A percentile compares a stretch with the other conserved stretches of the same genome.
phyloP scores from a whole-genome alignment of 805 yeast species.

The Kodamaea hsintzibuensis region DNA sequence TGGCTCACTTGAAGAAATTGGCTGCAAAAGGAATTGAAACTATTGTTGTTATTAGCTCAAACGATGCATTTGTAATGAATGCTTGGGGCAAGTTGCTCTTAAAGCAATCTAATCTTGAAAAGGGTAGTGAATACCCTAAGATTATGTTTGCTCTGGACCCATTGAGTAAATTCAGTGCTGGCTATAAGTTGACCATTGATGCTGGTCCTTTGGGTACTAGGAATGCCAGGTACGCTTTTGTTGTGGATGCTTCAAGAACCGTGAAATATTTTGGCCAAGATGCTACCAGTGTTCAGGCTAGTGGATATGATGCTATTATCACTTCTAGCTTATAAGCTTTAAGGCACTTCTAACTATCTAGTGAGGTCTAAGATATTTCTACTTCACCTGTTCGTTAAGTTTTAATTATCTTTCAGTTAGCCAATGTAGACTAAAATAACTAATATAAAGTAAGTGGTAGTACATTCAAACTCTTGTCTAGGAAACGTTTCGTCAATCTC shows the following conservation, averaged over 20 bases:
- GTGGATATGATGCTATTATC: conserved; percentile 40
- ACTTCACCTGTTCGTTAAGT: no score
- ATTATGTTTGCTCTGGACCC: conserved; percentile 44
- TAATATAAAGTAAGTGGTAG: neutral
- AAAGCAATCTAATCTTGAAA: conserved; percentile 19
- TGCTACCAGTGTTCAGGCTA: conserved; percentile 32
- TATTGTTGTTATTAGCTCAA: conserved; percentile 39
- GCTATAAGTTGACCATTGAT: conserved; percentile 33
- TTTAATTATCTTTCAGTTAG: no score
- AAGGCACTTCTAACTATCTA: no score
- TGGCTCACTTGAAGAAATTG: conserved; percentile 27
- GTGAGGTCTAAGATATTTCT: no score
- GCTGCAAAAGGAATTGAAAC: conserved; percentile 28
- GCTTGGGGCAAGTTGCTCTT: conserved; percentile 47
- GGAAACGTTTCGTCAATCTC: no score
- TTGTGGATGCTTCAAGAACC: conserved; percentile 27
- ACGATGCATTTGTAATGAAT: conserved; percentile 45
- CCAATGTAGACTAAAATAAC: no score
- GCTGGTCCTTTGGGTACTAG: conserved; percentile 38
- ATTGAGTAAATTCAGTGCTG: conserved; percentile 32
- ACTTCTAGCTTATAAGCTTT: conserved; percentile 32
- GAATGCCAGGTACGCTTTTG: conserved; percentile 42
- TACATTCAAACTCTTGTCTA: no score
- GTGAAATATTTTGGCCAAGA: conserved; percentile 39
- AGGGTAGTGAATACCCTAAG: conserved; percentile 19